Evolutionary conservation across 1,284 basidiomycete species (phyloP).

Genomic region (Ganoderma boninense): DNA sequence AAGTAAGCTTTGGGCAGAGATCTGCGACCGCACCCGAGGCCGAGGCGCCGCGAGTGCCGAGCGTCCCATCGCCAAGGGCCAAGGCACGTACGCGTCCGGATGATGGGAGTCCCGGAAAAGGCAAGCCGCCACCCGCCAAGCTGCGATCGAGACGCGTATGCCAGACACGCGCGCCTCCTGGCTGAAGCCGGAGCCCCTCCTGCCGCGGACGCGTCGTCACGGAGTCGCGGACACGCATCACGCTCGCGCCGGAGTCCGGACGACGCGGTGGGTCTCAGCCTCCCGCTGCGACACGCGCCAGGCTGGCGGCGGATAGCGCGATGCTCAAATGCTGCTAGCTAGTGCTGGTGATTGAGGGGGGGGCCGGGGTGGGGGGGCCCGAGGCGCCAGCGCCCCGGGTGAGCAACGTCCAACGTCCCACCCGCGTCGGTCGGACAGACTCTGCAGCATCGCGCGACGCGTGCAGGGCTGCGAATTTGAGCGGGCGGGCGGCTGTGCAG

Average conservation of each 20-base stretch:
- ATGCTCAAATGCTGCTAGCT: no score
- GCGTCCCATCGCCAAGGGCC: not conserved
- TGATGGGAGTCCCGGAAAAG: not conserved
- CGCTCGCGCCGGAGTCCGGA: not conserved
- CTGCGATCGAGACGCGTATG: no score
- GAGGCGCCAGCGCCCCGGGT: not conserved
- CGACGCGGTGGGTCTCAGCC: not conserved
- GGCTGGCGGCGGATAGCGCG: no score
- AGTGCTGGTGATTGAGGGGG: not conserved
- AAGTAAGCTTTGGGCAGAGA: no score
- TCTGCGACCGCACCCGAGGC: not conserved
- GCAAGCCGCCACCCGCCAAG: no score
- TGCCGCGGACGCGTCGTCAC: conserved; percentile 5
- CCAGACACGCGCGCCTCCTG: no score
- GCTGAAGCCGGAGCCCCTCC: not conserved
- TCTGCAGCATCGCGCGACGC: not conserved
- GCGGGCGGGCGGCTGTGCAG: not conserved
- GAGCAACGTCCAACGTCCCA: no score
- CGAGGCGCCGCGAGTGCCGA: not conserved
- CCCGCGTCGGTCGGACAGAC: conserved; percentile 22
- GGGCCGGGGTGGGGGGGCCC: not conserved
- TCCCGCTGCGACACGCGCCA: not conserved
- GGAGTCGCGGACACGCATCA: no score
- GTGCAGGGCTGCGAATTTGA: not conserved
- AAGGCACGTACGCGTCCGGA: not conserved